A percentile compares a stretch with the other conserved stretches of the same genome.
phyloP scores from a whole-genome alignment of 768 basidiomycete species.

The Lactarius evosmus region DNA sequence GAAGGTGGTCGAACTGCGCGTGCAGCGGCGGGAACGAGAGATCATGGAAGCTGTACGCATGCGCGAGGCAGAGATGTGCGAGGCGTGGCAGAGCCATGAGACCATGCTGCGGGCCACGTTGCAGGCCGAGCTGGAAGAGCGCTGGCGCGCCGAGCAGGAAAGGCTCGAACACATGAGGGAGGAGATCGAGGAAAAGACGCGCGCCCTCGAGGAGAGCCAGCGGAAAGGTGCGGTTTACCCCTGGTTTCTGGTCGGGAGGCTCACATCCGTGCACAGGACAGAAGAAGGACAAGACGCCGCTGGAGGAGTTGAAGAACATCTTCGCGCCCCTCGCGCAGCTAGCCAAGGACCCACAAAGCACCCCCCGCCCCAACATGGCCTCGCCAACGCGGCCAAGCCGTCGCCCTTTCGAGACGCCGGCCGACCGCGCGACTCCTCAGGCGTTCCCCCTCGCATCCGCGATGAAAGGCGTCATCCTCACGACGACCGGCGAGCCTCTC shows the following conservation, averaged over 20 bases:
- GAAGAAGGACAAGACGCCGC: constrained; percentile 53
- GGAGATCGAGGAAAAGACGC: constrained; percentile 51
- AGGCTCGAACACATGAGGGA: constrained; percentile 45
- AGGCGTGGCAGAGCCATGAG: constrained; percentile 57
- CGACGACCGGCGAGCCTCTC: constrained; percentile 70
- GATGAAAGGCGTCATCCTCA: constrained; percentile 67
- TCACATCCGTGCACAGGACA: constrained; percentile 32
- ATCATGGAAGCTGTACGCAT: constrained; percentile 63
- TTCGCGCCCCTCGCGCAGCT: constrained; percentile 49
- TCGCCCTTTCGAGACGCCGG: constrained; percentile 51
- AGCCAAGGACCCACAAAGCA: constrained; percentile 30
- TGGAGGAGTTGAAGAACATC: constrained; percentile 76
- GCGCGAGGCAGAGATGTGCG: constrained; percentile 60
- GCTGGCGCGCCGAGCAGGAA: constrained; percentile 46
- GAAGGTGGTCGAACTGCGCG: constrained; percentile 63
- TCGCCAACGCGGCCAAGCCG: constrained; percentile 18
- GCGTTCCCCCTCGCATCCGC: constrained; percentile 35
- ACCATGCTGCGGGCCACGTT: constrained; percentile 50
- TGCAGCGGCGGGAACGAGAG: constrained; percentile 65
- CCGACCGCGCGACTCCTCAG: constrained; percentile 38
- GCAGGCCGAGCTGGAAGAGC: constrained; percentile 38
- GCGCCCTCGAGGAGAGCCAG: constrained; percentile 42
- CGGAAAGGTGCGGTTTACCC: constrained; percentile 31
- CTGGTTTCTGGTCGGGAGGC: background rate
- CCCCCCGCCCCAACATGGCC: constrained; percentile 31